Base-by-base conservation (phyloP, 495 filamentous ascomycete species). In the Opeltia flavorubescens region DNA sequence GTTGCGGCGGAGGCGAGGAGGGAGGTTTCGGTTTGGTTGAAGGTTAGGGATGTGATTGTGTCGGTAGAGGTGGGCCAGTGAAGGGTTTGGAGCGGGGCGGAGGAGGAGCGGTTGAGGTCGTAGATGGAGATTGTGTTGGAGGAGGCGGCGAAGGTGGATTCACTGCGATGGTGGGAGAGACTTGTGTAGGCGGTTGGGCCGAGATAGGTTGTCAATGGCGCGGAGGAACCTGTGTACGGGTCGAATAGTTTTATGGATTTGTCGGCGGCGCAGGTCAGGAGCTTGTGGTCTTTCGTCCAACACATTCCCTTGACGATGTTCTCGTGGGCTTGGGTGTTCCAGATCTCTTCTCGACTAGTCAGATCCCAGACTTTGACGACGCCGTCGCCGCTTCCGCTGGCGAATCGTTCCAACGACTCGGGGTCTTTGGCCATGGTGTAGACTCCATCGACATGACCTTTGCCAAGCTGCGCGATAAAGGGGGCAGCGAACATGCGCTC, bases 401-500 rank as follows among this genome's bases (percentile, higher is more conserved):
- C 82, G 55, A 93, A 74, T 36, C 76, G 67, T 44, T 82, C 74
- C 26, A 88, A 62, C 3, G 76, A 77, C 52, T 75, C 69, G 3
- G 77, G 79, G 52, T 86, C 81, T 52, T 84, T 85, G 12, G 79
- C 73, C 59, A 86, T 70, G 7, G 72, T 68, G 59, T 86, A 86
- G 4, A 98, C 85, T 38, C 91, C 91, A 61, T 98, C 91, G 12
- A 96, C 84, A 66, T 98, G 91, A 25, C 91, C 91, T 41, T 76
- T 75, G 25, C 88, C 89, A 43, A 98, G 75, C 55, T 94, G 84
- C 0, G 70, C 82, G 34, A 98, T 65, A 60, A 98, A 98, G 4
- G 91, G 91, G 44, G 86, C 79, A 18, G 91, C 89, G 59, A 96
- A 95, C 78, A 98, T 88, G 52, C 91, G 81, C 63, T 95, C 86